Evolutionary conservation across 2,329 filamentous ascomycete species (phyloP), one percentile per base, ranked within the genome.

Genomic region (Venturia carpophila): DNA sequence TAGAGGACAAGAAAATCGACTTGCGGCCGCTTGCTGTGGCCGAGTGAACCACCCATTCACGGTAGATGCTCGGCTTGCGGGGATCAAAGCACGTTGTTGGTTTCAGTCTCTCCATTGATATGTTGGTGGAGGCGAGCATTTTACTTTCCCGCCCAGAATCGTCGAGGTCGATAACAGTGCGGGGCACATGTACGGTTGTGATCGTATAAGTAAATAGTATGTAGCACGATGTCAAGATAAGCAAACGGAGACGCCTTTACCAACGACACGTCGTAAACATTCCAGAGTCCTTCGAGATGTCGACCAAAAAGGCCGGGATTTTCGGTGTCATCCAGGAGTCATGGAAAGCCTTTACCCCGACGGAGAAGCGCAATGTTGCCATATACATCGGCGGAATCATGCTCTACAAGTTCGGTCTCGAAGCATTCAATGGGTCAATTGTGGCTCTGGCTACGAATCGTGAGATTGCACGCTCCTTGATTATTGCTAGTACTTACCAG

Each of bases 371-470:
- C 62, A 79, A 80, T 66, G 77, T 80, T 60, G 71, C 73, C 60
- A 73, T 79, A 64, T 82, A 82, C 70, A 79, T 81, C 61, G 67
- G 72, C 9, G 80, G 79, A 6, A 81, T 82, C 66, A 82, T 82
- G 78, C 71, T 80, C 55, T 82, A 82, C 73, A 82, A 82, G 42
- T 66, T 79, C 64, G 80, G 79, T 34, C 74, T 81, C 15, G 79
- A 81, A 69, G 79, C 78, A 11, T 82, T 82, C 72, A 81, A 80
- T 69, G 80, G 80, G 1, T 81, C 79, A 41, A 76, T 82, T 67
- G 76, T 79, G 45, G 78, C 79, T 13, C 73, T 81, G 2, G 79
- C 79, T 13, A 81, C 78, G 4, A 82, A 82, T 68, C 75, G 79
- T 49, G 21, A 49, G 45, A 24, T 21, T 49, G 39, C 45, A 10